Percentiles rank a stretch among this genome's conserved stretches.
Conservation (phyloP, 768 basidiomycete species). For the Auricularia sp. region DNA sequence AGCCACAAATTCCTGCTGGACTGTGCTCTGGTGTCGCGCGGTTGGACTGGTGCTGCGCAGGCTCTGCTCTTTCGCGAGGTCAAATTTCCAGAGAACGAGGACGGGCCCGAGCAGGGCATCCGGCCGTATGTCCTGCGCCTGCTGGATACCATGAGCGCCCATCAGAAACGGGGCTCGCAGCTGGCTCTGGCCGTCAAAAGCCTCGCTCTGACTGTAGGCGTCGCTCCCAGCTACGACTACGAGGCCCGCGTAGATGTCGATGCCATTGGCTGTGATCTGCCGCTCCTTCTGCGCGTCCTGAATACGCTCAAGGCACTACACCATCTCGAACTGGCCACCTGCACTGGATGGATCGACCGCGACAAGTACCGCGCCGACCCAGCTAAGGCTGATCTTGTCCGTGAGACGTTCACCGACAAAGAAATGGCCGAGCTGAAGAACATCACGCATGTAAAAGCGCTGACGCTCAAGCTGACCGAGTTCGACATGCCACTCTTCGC, state of each 20-base stretch:
- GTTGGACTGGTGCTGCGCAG: conserved; percentile 56
- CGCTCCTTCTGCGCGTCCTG: neutral
- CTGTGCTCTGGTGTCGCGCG: conserved; percentile 55
- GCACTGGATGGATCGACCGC: neutral
- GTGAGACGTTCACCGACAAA: neutral
- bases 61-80: conserved; percentile 54
- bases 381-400: neutral
- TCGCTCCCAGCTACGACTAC: neutral
- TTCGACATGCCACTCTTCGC: neutral
- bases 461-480: neutral
- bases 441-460: neutral
- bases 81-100: conserved; percentile 8
- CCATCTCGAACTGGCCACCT: neutral
- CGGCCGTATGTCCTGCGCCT: neutral
- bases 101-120: conserved; percentile 1
- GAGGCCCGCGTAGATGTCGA: neutral
- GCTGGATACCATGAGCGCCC: neutral
- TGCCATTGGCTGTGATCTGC: neutral
- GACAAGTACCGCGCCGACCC: neutral
- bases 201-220: neutral
- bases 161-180: neutral
- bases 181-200: neutral
- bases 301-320: neutral
- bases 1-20: conserved; percentile 29
- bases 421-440: neutral